Base-by-base conservation (phyloP, 192 early-diverging fungal genomes). In the Chytriomyces hyalinus region DNA sequence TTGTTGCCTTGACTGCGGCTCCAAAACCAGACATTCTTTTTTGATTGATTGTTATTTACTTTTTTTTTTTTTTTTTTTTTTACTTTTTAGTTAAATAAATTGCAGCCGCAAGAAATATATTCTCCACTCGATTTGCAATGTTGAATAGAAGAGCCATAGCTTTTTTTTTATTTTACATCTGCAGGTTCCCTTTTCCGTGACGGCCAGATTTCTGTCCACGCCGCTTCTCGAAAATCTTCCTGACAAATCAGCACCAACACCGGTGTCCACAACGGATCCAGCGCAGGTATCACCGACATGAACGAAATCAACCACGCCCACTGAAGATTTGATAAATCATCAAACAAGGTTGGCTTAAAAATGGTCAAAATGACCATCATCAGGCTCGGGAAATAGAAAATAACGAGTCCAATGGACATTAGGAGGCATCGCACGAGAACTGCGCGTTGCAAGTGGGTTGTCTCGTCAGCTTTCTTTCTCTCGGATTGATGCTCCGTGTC, bases 181-280 rank as follows among this genome's bases (percentile, higher is more conserved):
- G 20, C 53, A 57, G 15, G 13, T n/a, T 13, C 20, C 53, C 53
- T 13, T 57, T 20, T 13, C 57, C 45, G 10, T 64, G 28, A 20
- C 49, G 65, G 22, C 36, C 46, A 63, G 67, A 28, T n/a, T 28
- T 79, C 75, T 51, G 47, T 20, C 24, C 15, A 13, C 15, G 6
- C 15, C 11, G 65, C 69, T 62, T 47, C 46, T 36, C 49, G 57
- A 70, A 80, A 75, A 44, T 80, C 68, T 61, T 59, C 17, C 59
- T 75, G 65, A 50, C 59, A 80, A 53, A 76, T 11, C 10, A 73
- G 20, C 51, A 81, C 75, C 65, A 75, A 53, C 43, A 75, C 10
- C 1, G 64, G 48, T 6, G 73, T 65, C 73, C 73, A 75, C 46
- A 75, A 47, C 15, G 73, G 62, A 51, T 75, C 73, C 6, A 75